These are phyloP conservation scores for Gypsophila paniculata DNA, from an alignment of 179 eudicot species.

Conservation along the genomic window DNA sequence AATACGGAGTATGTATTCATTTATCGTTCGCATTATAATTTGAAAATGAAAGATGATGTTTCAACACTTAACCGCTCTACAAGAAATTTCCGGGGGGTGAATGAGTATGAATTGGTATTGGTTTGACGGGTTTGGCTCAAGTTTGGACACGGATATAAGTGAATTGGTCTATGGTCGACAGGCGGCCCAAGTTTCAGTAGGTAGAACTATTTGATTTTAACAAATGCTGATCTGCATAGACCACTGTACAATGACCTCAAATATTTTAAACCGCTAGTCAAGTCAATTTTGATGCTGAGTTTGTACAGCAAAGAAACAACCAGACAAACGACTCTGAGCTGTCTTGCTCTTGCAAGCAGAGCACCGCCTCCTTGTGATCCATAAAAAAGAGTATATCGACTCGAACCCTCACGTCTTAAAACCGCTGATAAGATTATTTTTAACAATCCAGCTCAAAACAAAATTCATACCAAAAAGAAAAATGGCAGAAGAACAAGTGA, in stretches of 20 bases:
- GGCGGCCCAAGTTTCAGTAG: too few species aligned
- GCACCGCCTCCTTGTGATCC: not conserved
- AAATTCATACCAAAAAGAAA: not conserved
- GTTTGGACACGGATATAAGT: too few species aligned
- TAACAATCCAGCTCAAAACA: not conserved
- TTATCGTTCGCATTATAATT: too few species aligned
- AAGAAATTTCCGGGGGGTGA: too few species aligned
- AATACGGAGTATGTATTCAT: too few species aligned
- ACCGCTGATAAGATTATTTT: not conserved
- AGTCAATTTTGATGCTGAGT: not conserved
- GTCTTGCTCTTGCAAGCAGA: not conserved
- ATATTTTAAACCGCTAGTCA: not conserved
- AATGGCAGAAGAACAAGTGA: slow-evolving; percentile 26
- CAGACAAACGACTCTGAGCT: not conserved
- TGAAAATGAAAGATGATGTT: too few species aligned
- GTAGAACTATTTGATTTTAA: too few species aligned
- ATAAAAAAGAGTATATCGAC: not conserved
- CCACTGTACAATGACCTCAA: not conserved
- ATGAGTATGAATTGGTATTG: too few species aligned
- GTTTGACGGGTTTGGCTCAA: too few species aligned
- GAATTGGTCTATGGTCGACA: too few species aligned
- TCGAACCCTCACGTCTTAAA: not conserved
- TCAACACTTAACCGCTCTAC: too few species aligned
- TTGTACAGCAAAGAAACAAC: not conserved
- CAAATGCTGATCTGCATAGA: not conserved